A percentile compares a stretch with the other conserved stretches of the same genome.
These are phyloP conservation scores for Trametes sanguinea DNA, from an alignment of 768 basidiomycete species.

Conservation along the genomic window DNA sequence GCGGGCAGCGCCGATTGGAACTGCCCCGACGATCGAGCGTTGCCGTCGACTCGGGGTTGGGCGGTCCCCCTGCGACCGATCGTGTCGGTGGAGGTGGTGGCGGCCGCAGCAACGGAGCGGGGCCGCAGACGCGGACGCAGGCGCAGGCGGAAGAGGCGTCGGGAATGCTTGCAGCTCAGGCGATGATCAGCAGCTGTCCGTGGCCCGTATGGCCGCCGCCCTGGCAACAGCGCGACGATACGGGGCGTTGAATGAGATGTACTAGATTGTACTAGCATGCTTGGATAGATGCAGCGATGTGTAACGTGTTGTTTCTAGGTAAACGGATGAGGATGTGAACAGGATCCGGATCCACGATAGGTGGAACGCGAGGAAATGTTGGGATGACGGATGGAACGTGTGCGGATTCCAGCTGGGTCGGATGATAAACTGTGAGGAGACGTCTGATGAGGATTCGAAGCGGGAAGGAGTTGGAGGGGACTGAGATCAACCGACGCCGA, in stretches of 20 bases:
- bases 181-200: background rate
- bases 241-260: background rate
- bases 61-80: background rate
- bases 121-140: background rate
- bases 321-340: too few species aligned
- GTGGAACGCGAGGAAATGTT: too few species aligned
- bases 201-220: conserved; percentile 12
- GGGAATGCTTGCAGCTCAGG: background rate
- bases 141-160: background rate
- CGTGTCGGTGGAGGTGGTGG: background rate
- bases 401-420: background rate
- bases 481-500: background rate
- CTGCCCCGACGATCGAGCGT: conserved; percentile 7
- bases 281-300: background rate
- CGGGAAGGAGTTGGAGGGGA: background rate
- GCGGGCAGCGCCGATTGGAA: background rate
- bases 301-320: background rate
- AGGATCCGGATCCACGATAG: too few species aligned
- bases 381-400: too few species aligned
- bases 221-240: background rate
- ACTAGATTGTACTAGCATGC: background rate
- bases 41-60: background rate
- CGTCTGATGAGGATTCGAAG: background rate
- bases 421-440: background rate
- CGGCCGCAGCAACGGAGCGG: background rate